phyloP scores from a whole-genome alignment of 129 eudicot genomes.

The Deinandra increscens region DNA sequence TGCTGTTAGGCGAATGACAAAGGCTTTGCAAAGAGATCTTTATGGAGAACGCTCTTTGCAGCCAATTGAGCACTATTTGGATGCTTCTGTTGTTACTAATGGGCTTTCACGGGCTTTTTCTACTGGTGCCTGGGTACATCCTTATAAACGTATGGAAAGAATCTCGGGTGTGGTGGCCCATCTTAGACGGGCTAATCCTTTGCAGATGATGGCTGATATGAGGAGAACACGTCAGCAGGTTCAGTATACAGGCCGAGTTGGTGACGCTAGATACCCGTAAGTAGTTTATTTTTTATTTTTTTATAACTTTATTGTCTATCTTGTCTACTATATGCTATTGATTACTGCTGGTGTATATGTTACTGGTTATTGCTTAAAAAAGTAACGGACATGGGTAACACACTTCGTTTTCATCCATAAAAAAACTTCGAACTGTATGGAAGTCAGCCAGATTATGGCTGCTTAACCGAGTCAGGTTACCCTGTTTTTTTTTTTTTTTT shows the following conservation, averaged over 20 bases:
- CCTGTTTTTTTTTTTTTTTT: no score
- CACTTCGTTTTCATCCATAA: conserved; percentile 1
- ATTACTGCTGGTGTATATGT: neutral
- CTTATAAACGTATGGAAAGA: conserved; percentile 73
- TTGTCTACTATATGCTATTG: conserved; percentile 2
- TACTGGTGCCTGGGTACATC: conserved; percentile 86
- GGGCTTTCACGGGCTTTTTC: conserved; percentile 95
- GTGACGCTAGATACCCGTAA: conserved; percentile 98
- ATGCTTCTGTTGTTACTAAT: conserved; percentile 80
- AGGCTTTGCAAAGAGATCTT: conserved; percentile 83
- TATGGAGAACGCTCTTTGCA: conserved; percentile 54
- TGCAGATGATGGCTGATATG: conserved; percentile 81
- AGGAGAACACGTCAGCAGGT: conserved; percentile 91
- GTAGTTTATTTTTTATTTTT: conserved; percentile 12
- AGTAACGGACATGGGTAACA: neutral
- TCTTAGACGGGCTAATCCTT: conserved; percentile 78
- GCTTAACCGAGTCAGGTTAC: neutral
- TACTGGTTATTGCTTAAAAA: conserved; percentile 5
- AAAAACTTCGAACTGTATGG: neutral
- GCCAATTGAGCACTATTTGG: conserved; percentile 69
- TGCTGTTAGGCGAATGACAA: conserved; percentile 72
- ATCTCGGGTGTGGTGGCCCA: conserved; percentile 88
- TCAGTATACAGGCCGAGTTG: conserved; percentile 77
- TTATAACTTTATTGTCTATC: neutral
- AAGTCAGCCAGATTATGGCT: neutral